A percentile compares a stretch with the other conserved stretches of the same genome.
phyloP scores from a whole-genome alignment of 106 monocot genomes.

The Acorus gramineus region DNA sequence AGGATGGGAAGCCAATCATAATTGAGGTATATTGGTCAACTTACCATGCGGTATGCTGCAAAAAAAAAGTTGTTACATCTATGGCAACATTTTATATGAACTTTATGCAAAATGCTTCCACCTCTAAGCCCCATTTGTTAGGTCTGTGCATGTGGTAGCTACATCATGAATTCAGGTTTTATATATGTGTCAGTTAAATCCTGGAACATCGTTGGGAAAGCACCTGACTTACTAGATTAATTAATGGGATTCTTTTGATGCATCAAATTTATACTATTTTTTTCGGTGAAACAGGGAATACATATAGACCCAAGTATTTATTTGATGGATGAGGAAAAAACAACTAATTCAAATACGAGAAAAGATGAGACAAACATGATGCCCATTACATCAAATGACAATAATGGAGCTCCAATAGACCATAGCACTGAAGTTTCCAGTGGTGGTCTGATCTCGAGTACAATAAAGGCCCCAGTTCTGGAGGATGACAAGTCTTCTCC shows the following conservation, averaged over 20 bases:
- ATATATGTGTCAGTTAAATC: too few species aligned
- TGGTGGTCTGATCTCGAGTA: constrained; percentile 13
- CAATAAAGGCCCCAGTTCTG: constrained; percentile 2
- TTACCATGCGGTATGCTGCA: too few species aligned
- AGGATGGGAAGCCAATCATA: constrained; percentile 99
- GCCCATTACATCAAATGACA: constrained; percentile 2
- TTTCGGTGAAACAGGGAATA: constrained; percentile 54
- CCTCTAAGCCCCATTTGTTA: too few species aligned
- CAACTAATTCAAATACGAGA: constrained; percentile 13
- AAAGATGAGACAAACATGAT: constrained; percentile 1
- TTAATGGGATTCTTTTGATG: not conserved
- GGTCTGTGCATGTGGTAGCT: too few species aligned
- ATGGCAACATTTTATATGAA: too few species aligned
- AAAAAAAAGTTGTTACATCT: too few species aligned
- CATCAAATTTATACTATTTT: too few species aligned
- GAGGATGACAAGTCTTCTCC: constrained; percentile 11
- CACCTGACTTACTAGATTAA: not conserved
- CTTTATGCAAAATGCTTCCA: too few species aligned
- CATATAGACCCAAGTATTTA: constrained; percentile 99
- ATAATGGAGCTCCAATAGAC: constrained; percentile 10
- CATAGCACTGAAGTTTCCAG: constrained; percentile 12
- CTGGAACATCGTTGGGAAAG: too few species aligned
- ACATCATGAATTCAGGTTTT: too few species aligned
- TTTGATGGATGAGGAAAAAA: constrained; percentile 88
- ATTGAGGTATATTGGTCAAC: constrained; percentile 56